Conservation (phyloP, 2,329 filamentous ascomycete genomes). For the Beauveria sp. region DNA sequence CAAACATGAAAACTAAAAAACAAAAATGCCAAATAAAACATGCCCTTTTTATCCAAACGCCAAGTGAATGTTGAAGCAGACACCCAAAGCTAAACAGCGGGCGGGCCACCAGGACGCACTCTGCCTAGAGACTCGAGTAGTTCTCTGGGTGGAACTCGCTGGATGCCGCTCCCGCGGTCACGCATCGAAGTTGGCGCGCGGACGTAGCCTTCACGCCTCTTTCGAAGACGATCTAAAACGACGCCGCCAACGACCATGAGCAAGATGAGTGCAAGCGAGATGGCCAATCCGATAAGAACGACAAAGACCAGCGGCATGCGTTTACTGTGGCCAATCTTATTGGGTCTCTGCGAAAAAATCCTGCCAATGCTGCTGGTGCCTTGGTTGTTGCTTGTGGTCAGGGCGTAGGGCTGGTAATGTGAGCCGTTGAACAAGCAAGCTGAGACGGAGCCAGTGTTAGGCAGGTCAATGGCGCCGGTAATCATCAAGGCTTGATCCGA, state of each 20-base stretch:
- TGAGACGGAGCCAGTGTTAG: slow-evolving; percentile 70
- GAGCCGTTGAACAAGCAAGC: slow-evolving; percentile 85
- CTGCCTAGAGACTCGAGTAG: slow-evolving; percentile 47
- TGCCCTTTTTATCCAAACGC: slow-evolving; percentile 29
- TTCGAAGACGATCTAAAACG: slow-evolving; percentile 65
- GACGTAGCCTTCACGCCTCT: slow-evolving; percentile 70
- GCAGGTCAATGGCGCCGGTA: slow-evolving; percentile 73
- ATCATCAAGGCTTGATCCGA: slow-evolving; percentile 67
- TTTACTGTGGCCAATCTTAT: slow-evolving; percentile 54
- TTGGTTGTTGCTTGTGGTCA: slow-evolving; percentile 62
- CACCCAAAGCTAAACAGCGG: slow-evolving; percentile 36
- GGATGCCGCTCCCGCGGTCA: slow-evolving; percentile 51
- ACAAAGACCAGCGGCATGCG: slow-evolving; percentile 67
- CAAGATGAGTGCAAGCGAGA: slow-evolving; percentile 70
- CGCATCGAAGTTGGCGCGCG: slow-evolving; percentile 65
- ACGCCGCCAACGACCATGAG: slow-evolving; percentile 70
- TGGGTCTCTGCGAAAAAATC: slow-evolving; percentile 75
- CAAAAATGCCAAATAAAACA: slow-evolving; percentile 8
- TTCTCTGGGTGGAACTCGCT: slow-evolving; percentile 53
- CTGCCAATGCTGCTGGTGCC: slow-evolving; percentile 66
- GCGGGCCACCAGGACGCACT: slow-evolving; percentile 41
- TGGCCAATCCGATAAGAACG: slow-evolving; percentile 72
- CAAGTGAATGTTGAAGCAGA: slow-evolving; percentile 23
- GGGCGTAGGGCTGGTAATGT: slow-evolving; percentile 66
- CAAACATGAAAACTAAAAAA: background rate